Evolutionary conservation across 2,329 filamentous ascomycete genomes (phyloP), one percentile per base, ranked within the genome.

Genomic region (Monilinia fructicola): DNA sequence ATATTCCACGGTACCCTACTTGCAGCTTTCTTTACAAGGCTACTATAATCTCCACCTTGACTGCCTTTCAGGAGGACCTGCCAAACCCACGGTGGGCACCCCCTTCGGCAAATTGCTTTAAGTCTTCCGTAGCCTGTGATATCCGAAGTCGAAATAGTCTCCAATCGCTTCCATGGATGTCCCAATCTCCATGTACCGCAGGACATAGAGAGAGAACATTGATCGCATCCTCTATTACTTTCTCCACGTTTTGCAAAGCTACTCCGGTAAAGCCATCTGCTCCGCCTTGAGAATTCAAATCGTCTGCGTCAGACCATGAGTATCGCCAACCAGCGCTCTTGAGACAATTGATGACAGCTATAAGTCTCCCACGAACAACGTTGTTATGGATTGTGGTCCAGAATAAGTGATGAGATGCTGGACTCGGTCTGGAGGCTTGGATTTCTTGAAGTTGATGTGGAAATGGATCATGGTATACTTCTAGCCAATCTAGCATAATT

Each of bases 1-100:
- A 98, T 87, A 31, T 90, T 87, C 91, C 91, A 97, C 0, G 93
- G 94, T 44, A 97, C 89, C 72, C 89, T 88, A 74, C 91, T 96
- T 73, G 93, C 91, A 2, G 92, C 93, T 78, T 90, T 91, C 59
- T 84, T 81, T 63, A 80, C 91, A 76, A 78, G 90, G 79, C 83
- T 90, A 77, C 83, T 85, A 64, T 90, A 87, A 7, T 88, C 87
- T 73, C 87, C 77, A 72, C 86, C 79, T 75, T 84, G 73, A 74
- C 82, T 72, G 74, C 82, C 75, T 74, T 80, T 71, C 74, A 80
- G 71, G 82, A 73, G 73, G 83, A 76, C 74, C 79, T 71, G 42
- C 72, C 76, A 62, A 76, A 79, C 14, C 79, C 77, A 28, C 77
- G 56, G 14, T 70, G 67, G 68, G 72, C 61, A 70, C 78, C 77